Evolutionary conservation across 1,284 basidiomycete genomes (phyloP).

Genomic region (Meripilus lineatus): DNA sequence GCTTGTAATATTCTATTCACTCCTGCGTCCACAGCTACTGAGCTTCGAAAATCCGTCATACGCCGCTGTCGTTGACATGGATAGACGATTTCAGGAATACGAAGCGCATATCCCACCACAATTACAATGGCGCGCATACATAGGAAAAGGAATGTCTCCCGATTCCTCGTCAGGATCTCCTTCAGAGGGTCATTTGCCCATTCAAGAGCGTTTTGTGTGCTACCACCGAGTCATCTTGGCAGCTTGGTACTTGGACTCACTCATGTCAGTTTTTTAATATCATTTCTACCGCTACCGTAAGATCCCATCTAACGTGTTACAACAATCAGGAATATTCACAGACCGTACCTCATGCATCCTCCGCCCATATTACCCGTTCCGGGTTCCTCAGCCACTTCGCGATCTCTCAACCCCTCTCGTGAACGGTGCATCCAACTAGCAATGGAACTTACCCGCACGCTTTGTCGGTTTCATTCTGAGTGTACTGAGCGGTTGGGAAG

Average conservation of each 20-base stretch:
- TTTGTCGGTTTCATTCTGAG: slow-evolving; percentile 17
- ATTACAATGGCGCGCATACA: slow-evolving; percentile 23
- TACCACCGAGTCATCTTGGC: slow-evolving; percentile 22
- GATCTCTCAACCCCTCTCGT: slow-evolving; percentile 19
- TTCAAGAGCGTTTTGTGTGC: slow-evolving; percentile 8
- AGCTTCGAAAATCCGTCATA: slow-evolving; percentile 31
- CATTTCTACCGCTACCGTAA: neutral
- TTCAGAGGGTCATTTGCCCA: neutral
- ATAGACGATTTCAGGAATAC: slow-evolving; percentile 40
- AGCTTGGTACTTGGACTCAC: slow-evolving; percentile 20
- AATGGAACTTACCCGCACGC: slow-evolving; percentile 20
- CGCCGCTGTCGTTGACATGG: slow-evolving; percentile 34
- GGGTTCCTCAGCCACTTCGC: slow-evolving; percentile 15
- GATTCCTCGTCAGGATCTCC: slow-evolving; percentile 5
- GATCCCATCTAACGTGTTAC: neutral
- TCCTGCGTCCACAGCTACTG: slow-evolving; percentile 33
- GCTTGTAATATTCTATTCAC: slow-evolving; percentile 4
- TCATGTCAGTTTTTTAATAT: slow-evolving; percentile 18
- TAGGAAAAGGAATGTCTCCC: no score
- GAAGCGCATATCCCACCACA: slow-evolving; percentile 30
- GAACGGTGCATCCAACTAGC: slow-evolving; percentile 25
- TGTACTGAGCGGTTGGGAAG: slow-evolving; percentile 9
- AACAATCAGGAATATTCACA: slow-evolving; percentile 18
- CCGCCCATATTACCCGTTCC: no score
- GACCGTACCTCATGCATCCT: slow-evolving; percentile 22